phyloP scores from a whole-genome alignment of 1,139 yeast genomes.

The Taiozyma sp. region DNA sequence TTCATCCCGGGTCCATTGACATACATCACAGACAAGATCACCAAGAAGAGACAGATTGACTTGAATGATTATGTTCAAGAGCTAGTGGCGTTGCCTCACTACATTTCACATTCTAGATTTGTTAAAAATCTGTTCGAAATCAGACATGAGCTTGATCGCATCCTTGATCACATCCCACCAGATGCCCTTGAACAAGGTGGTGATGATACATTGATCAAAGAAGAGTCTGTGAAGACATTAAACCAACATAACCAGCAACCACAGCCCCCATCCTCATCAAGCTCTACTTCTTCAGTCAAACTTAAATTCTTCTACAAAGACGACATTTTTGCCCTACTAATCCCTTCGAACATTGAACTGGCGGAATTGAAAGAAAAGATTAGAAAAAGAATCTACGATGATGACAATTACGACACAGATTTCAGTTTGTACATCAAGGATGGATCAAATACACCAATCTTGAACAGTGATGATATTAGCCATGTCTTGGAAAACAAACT shows the following conservation, averaged over 20 bases:
- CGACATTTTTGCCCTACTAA: slow-evolving; percentile 83
- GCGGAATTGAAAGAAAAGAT: slow-evolving; percentile 61
- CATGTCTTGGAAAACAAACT: slow-evolving; percentile 29
- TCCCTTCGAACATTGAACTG: slow-evolving; percentile 58
- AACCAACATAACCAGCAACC: slow-evolving; percentile 9
- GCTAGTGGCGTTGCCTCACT: slow-evolving; percentile 68
- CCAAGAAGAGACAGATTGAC: slow-evolving; percentile 80
- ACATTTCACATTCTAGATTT: slow-evolving; percentile 66
- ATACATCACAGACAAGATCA: slow-evolving; percentile 84
- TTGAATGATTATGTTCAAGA: slow-evolving; percentile 79
- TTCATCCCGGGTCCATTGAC: slow-evolving; percentile 96
- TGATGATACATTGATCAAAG: slow-evolving; percentile 25
- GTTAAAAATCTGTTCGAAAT: slow-evolving; percentile 71
- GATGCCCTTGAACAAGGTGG: slow-evolving; percentile 5
- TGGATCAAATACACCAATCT: slow-evolving; percentile 27
- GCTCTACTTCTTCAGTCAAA: slow-evolving; percentile 32
- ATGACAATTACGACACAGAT: slow-evolving; percentile 19
- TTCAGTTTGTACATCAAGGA: slow-evolving; percentile 30
- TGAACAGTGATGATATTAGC: slow-evolving; percentile 28
- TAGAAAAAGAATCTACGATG: slow-evolving; percentile 52
- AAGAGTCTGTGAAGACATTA: slow-evolving; percentile 20
- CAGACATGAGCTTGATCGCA: slow-evolving; percentile 38
- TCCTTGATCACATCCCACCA: slow-evolving; percentile 21
- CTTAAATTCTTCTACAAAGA: slow-evolving; percentile 85
- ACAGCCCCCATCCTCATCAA: slow-evolving; percentile 4